Evolutionary conservation across 805 yeast genomes (phyloP).

Genomic region (Saturnispora mendoncae): DNA sequence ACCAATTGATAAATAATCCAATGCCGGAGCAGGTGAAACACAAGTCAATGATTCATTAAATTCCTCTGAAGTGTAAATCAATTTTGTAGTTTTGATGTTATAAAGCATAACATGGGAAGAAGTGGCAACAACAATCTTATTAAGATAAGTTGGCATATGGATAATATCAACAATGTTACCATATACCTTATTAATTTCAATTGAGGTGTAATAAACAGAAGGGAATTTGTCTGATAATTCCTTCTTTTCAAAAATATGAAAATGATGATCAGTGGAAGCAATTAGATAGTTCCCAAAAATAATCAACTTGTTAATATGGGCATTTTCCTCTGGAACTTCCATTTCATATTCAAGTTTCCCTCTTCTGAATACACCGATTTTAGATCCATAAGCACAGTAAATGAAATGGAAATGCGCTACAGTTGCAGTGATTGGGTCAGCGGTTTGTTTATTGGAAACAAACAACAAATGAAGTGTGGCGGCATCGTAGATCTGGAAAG

Average conservation of each 20-base stretch:
- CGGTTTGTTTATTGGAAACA: constrained; percentile 74
- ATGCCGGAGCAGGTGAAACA: constrained; percentile 77
- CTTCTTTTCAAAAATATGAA: constrained; percentile 28
- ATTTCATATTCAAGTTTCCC: constrained; percentile 52
- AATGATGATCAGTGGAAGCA: constrained; percentile 35
- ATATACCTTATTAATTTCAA: constrained; percentile 49
- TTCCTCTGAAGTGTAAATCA: constrained; percentile 42
- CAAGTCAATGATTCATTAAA: constrained; percentile 53
- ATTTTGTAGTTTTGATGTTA: constrained; percentile 72
- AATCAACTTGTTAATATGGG: constrained; percentile 39
- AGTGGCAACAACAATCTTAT: constrained; percentile 82
- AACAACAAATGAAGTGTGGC: constrained; percentile 76
- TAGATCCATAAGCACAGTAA: constrained; percentile 64
- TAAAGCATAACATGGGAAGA: constrained; percentile 48
- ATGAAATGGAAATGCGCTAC: constrained; percentile 79
- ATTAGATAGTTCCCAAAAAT: constrained; percentile 76
- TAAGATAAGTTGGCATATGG: constrained; percentile 88
- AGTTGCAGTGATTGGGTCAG: constrained; percentile 57
- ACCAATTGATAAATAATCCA: constrained; percentile 78
- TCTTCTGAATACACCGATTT: constrained; percentile 72
- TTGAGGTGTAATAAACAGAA: constrained; percentile 59
- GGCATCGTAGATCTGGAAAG: constrained; percentile 91
- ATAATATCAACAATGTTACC: constrained; percentile 62
- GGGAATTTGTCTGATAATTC: constrained; percentile 33
- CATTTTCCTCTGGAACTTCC: constrained; percentile 24